Percentiles rank a stretch among this genome's conserved stretches.
These are phyloP conservation scores for Spencermartinsiella europaea DNA, from an alignment of 805 yeast genomes.

Conservation along the genomic window DNA sequence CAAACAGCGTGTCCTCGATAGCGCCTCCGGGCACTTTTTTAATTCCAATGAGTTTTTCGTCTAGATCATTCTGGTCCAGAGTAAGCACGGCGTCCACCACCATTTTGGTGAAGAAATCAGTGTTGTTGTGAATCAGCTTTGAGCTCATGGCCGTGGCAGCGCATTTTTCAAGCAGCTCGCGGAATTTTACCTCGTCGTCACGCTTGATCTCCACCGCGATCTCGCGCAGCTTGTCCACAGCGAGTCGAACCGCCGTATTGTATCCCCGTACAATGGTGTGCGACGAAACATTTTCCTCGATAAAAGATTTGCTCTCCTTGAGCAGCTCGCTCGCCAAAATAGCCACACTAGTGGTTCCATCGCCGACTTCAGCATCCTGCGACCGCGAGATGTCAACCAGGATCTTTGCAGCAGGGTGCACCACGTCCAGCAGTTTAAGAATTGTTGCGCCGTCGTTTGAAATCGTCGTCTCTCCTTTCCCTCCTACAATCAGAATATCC, in stretches of 20 bases:
- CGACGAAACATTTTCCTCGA: constrained; percentile 94
- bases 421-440: constrained; percentile 83
- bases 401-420: constrained; percentile 97
- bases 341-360: constrained; percentile 96
- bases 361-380: constrained; percentile 98
- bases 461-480: constrained; percentile 83
- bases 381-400: constrained; percentile 91
- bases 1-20: constrained; percentile 84
- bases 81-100: constrained; percentile 92
- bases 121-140: constrained; percentile 80
- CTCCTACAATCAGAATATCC: constrained; percentile 82
- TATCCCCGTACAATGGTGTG: constrained; percentile 85
- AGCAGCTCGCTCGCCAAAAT: constrained; percentile 84
- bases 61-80: constrained; percentile 77
- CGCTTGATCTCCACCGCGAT: constrained; percentile 65
- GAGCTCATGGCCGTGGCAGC: constrained; percentile 98
- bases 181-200: constrained; percentile 51
- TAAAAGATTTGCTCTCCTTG: constrained; percentile 82
- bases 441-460: constrained; percentile 99
- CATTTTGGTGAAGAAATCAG: constrained; percentile 89
- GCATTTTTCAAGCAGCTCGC: constrained; percentile 79
- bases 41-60: constrained; percentile 87
- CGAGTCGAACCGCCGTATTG: constrained; percentile 73
- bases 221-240: constrained; percentile 67
- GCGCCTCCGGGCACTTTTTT: constrained; percentile 95